phyloP scores from a whole-genome alignment of 495 filamentous ascomycete genomes.

The Cercophora scortea region DNA sequence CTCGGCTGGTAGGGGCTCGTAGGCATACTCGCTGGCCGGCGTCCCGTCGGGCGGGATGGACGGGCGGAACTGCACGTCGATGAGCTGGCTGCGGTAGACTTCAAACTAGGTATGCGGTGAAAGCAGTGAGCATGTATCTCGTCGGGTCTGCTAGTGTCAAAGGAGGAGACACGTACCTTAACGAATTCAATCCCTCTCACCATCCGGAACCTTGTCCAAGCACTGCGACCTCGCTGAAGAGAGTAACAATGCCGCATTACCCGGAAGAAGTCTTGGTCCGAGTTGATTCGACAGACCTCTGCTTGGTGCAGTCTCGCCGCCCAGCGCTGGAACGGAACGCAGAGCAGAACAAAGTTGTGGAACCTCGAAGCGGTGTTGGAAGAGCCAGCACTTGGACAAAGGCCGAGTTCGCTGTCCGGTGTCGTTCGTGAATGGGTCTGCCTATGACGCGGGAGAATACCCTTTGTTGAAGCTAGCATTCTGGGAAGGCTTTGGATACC shows the following conservation, averaged over 20 bases:
- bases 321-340: conserved; percentile 4
- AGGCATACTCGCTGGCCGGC: conserved; percentile 1
- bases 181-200: conserved; percentile 1
- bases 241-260: conserved; percentile 1
- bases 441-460: too few species aligned
- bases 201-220: conserved; percentile 2
- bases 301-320: conserved; percentile 4
- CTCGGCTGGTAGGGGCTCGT: not conserved
- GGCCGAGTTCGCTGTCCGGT: not conserved
- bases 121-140: not conserved
- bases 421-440: too few species aligned
- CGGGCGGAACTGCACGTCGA: conserved; percentile 1
- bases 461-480: too few species aligned
- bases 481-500: too few species aligned
- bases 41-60: conserved; percentile 2
- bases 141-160: not conserved
- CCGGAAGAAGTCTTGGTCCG: conserved; percentile 4
- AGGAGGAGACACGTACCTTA: not conserved
- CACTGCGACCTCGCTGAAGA: not conserved
- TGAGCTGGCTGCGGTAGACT: conserved; percentile 2
- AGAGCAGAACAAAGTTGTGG: conserved; percentile 5
- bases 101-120: conserved; percentile 1
- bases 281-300: conserved; percentile 7
- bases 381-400: not conserved
- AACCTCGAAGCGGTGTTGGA: too few species aligned